These are phyloP conservation scores for Sporisorium scitamineum DNA, from an alignment of 1,284 basidiomycete genomes.

Conservation along the genomic window DNA sequence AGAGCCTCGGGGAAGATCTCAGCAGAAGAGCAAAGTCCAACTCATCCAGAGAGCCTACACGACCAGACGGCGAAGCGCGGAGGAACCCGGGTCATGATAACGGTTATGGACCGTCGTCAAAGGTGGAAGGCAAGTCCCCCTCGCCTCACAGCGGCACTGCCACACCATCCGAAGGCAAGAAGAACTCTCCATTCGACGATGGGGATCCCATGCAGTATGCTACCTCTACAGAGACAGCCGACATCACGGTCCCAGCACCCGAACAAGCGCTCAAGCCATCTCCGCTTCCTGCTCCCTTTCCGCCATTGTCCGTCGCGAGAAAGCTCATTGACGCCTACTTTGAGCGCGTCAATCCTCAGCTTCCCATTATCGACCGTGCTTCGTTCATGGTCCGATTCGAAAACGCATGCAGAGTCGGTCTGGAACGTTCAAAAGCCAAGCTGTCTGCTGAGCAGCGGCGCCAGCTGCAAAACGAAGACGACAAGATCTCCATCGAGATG, in stretches of 20 bases:
- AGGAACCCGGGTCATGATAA: slow-evolving; percentile 2
- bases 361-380: slow-evolving; percentile 42
- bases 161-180: slow-evolving; percentile 44
- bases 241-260: slow-evolving; percentile 49
- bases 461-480: slow-evolving; percentile 19
- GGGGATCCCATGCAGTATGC: slow-evolving; percentile 53
- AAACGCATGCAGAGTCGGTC: slow-evolving; percentile 32
- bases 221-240: slow-evolving; percentile 45
- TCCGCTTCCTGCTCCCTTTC: slow-evolving; percentile 46
- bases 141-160: slow-evolving; percentile 32
- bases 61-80: neutral
- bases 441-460: slow-evolving; percentile 16
- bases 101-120: neutral
- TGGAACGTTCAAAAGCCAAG: slow-evolving; percentile 33
- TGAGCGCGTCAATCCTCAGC: slow-evolving; percentile 49
- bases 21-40: slow-evolving; percentile 18
- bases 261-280: slow-evolving; percentile 48
- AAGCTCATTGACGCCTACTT: slow-evolving; percentile 55
- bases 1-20: slow-evolving; percentile 33
- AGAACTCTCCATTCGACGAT: slow-evolving; percentile 48
- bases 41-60: slow-evolving; percentile 8
- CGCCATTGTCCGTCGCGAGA: slow-evolving; percentile 40
- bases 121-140: slow-evolving; percentile 10
- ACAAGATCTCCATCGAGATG: slow-evolving; percentile 43
- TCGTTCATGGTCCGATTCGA: slow-evolving; percentile 48